Base-by-base conservation (phyloP, 1,284 basidiomycete genomes). In the Ganoderma boninense region DNA sequence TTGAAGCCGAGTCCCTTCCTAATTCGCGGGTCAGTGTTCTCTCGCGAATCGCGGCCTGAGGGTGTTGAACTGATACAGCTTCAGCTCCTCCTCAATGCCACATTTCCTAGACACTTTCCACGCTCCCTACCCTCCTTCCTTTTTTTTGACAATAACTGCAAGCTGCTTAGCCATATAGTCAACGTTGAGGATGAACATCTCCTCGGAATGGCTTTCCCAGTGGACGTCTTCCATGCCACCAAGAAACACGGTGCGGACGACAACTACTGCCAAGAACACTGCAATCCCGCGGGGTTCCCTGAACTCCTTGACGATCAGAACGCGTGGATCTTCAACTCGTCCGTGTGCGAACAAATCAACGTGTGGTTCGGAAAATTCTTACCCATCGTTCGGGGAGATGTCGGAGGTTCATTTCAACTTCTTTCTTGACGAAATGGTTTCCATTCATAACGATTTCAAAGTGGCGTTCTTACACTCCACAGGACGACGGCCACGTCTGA, bases 361-460 rank as follows among this genome's bases (percentile, higher is more conserved):
- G 65, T 29, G 2, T 66, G 65, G 65, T 66, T 66, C 35, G 52
- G 42, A 1, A 75, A 77, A 2, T 85, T 78, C 68, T 78, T 78
- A 7, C 68, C 82, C 0, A 80, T 84, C 10, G 70, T 79, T 1
- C 29, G n/a, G 71, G 0, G 78, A 82, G 56, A 82, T 82, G 66
- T 38, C 59, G 2, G 63, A 61, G 13, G n/a, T n/a, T n/a, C n/a
- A n/a, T n/a, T n/a, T n/a, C n/a, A n/a, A n/a, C n/a, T n/a, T n/a
- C n/a, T n/a, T 68, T 68, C 1, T 57, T 1, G 82, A 84, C 69
- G 80, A 82, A 69, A 79, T 83, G 78, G 79, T 83, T 29, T 77
- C 20, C 13, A 56, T 56, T 1, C 29, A 32, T 5, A 62, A 62
- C 14, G 43, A 46, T 18, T 14, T 32, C 13, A 56, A 5, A 5